Evolutionary conservation across 2,329 filamentous ascomycete genomes (phyloP), one percentile per base, ranked within the genome.

Genomic region (Corniculantispora saksenae): DNA sequence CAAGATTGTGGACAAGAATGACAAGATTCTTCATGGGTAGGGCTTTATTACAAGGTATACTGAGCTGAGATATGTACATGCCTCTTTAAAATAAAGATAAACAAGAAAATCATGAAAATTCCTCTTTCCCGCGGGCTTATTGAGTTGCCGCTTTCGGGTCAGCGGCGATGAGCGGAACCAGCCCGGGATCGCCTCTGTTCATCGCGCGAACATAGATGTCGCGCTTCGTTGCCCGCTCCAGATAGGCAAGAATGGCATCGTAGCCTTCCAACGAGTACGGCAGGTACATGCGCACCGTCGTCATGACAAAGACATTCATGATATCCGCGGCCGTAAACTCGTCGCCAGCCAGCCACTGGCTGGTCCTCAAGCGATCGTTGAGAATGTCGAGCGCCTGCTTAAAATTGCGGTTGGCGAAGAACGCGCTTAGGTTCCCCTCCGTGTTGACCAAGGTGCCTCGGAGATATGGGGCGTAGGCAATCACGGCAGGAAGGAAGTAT

Each of bases 231-330:
- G 19, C 57, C 5, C 57, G 45, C 17, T 61, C 47, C 25, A 61
- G 15, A 21, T 51, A 61, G 21, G 43, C 45, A 12, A 35, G 27
- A 23, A 61, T 61, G 5, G 45, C 47, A 9, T 32, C 29, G 25
- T 51, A 50, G 5, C 29, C 45, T 10, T 48, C 45, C 21, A 61
- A 27, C 27, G 27, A 32, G 19, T 61, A 48, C 1, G 43, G 43
- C 2, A 51, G 8, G 25, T 51, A 61, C 15, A 51, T 27, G 17
- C 57, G 57, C 27, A 61, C 21, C 7, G 57, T 61, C 27, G 57
- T 61, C 23, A 61, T 13, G 9, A 40, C 25, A n/a, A 61, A 61
- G 5, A 61, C 57, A 25, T 61, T 61, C 45, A 61, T 61, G 45
- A 61, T 51, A 25, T 61, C 57, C 15, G 57, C 57, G 3, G 57